These are phyloP conservation scores for Myxozyma monticola DNA, from an alignment of 805 yeast species.

Conservation along the genomic window DNA sequence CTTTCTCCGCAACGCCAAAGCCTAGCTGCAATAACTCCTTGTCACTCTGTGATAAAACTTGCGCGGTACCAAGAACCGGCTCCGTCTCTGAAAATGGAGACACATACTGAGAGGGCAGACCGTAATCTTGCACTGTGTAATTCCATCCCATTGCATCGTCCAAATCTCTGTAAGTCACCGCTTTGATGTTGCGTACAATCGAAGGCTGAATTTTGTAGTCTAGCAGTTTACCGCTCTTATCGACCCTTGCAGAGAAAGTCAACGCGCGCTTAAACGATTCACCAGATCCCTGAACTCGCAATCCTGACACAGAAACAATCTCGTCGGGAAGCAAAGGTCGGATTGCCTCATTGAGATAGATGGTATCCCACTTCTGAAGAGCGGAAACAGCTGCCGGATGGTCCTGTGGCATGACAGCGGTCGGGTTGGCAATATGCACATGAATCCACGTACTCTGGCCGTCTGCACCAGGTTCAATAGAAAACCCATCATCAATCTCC, in stretches of 20 bases:
- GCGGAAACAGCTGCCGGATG: slow-evolving; percentile 54
- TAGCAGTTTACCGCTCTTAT: slow-evolving; percentile 31
- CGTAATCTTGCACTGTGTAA: slow-evolving; percentile 3
- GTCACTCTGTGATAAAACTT: slow-evolving; percentile 6
- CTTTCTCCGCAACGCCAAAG: slow-evolving; percentile 4
- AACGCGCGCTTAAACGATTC: slow-evolving; percentile 43
- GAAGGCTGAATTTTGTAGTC: slow-evolving; percentile 45
- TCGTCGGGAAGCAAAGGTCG: slow-evolving; percentile 66
- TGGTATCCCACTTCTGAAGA: slow-evolving; percentile 59
- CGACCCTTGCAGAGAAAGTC: slow-evolving; percentile 45
- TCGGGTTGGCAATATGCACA: slow-evolving; percentile 86
- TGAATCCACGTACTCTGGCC: slow-evolving; percentile 48
- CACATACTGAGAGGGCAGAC: slow-evolving; percentile 1
- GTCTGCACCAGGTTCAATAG: slow-evolving; percentile 45
- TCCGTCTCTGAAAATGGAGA: neutral
- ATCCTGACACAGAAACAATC: slow-evolving; percentile 8
- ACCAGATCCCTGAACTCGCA: slow-evolving; percentile 27
- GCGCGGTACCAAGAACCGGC: slow-evolving; percentile 2
- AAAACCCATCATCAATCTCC: slow-evolving; percentile 92
- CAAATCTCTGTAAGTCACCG: slow-evolving; percentile 64
- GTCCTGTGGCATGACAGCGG: slow-evolving; percentile 55
- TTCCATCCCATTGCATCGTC: slow-evolving; percentile 42
- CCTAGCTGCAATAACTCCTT: slow-evolving; percentile 3
- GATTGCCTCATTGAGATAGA: slow-evolving; percentile 68
- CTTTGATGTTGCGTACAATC: slow-evolving; percentile 48